Base-by-base conservation (phyloP, 2,329 filamentous ascomycete species). In the Monilinia polystroma region DNA sequence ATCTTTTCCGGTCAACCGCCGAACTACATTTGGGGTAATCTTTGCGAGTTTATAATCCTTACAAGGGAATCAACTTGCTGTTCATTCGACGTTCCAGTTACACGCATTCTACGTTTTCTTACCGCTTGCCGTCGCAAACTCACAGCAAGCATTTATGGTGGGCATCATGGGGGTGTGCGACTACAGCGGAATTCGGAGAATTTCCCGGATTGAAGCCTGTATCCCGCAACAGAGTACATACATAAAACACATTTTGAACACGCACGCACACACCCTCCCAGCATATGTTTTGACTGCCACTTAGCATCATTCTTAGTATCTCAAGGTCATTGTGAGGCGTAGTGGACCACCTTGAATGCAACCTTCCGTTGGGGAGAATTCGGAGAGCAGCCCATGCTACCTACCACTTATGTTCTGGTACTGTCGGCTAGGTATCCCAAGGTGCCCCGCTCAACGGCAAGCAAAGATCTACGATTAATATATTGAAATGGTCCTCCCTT, bases 81-180 rank as follows among this genome's bases (percentile, higher is more conserved):
- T 63, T 41, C 29, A 43, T 55, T 63, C 32, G 49, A 63, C 35
- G 59, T 55, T 66, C 32, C 35, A 60, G 55, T 66, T 47, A 66
- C 64, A 66, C 64, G 29, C 26, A 35, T 47, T 38, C 14, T 64
- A 49, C 52, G 41, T 64, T 57, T 52, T 60, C 55, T 65, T 65
- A 49, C 56, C 57, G 47, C 49, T 60, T 60, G 55, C 56, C 56
- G 64, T 66, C 45, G 45, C 64, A 66, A 59, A 60, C 45, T 41
- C 23, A 52, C 54, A 60, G 57, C 57, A 60, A 38, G 57, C 57
- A 60, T 49, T 60, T 23, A 23, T 59, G 57, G 41, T 59, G 43
- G 43, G 6, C 45, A 43, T 47, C 29, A n/a, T 49, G 47, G 55
- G 35, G 63, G 20, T 58, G 55, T 60, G 45, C 29, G 32, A 65